Evolutionary conservation across 169 alveolate species (phyloP).

Genomic region (Cryptosporidium parvum): DNA sequence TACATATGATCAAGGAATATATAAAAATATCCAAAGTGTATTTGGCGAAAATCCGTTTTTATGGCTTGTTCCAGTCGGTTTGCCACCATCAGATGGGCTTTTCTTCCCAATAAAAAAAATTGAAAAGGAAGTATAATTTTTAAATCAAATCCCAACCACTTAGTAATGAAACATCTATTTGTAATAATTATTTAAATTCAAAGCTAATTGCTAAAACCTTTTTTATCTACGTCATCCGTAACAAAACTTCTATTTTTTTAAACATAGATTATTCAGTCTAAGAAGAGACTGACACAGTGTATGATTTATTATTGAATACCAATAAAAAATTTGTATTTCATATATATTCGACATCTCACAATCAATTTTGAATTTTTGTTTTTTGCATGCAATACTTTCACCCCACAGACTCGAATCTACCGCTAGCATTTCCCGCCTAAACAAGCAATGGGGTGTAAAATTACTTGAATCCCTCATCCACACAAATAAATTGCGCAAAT

Average conservation of each 20-base stretch:
- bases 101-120: constrained; percentile 72
- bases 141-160: background rate
- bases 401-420: constrained; percentile 22
- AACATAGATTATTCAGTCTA: background rate
- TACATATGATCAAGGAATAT: constrained; percentile 78
- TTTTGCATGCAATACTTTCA: background rate
- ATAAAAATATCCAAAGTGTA: constrained; percentile 75
- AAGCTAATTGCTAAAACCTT: background rate
- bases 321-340: background rate
- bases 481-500: constrained; percentile 26
- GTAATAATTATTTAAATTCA: constrained; percentile 1
- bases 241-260: background rate
- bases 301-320: background rate
- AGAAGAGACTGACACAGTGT: too few species aligned
- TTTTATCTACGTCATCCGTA: background rate
- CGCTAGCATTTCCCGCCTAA: constrained; percentile 38
- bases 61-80: constrained; percentile 80
- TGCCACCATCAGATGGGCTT: constrained; percentile 79
- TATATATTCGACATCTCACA: background rate
- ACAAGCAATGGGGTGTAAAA: constrained; percentile 41
- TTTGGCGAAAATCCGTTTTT: constrained; percentile 79
- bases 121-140: background rate
- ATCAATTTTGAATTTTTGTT: background rate
- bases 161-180: background rate
- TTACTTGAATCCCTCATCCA: constrained; percentile 69